These are phyloP conservation scores for Brassica nigra DNA, from an alignment of 345 rosid genomes.

Conservation along the genomic window DNA sequence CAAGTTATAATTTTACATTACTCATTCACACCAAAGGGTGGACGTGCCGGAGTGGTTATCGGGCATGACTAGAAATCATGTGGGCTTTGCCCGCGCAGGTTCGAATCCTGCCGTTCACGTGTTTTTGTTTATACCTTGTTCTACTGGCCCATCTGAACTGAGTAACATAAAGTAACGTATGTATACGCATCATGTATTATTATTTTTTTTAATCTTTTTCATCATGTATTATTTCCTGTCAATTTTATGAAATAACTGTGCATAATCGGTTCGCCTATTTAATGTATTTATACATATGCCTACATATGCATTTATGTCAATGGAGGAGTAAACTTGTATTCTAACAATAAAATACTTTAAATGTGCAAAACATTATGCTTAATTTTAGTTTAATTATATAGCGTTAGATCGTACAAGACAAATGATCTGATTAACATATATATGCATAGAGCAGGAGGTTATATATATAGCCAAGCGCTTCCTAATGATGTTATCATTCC, in stretches of 20 bases:
- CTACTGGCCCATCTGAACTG: background rate
- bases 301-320: background rate
- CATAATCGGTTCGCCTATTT: background rate
- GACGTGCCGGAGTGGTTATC: slow-evolving; percentile 57
- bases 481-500: slow-evolving; percentile 30
- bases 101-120: slow-evolving; percentile 68
- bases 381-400: slow-evolving; percentile 21
- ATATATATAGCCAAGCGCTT: slow-evolving; percentile 32
- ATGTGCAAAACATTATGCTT: slow-evolving; percentile 26
- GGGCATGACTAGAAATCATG: slow-evolving; percentile 96
- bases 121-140: background rate
- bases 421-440: background rate
- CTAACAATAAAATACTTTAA: background rate
- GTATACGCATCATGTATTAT: no score
- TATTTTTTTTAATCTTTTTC: no score
- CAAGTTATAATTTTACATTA: background rate
- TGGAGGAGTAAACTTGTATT: slow-evolving; percentile 1
- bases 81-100: slow-evolving; percentile 93
- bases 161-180: no score
- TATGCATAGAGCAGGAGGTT: slow-evolving; percentile 7
- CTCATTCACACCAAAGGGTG: background rate
- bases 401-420: slow-evolving; percentile 20
- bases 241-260: background rate
- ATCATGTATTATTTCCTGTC: no score
- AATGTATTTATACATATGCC: background rate